Evolutionary conservation across 768 basidiomycete genomes (phyloP), one percentile per base, ranked within the genome.

Genomic region (Coprinopsis marcescibilis): DNA sequence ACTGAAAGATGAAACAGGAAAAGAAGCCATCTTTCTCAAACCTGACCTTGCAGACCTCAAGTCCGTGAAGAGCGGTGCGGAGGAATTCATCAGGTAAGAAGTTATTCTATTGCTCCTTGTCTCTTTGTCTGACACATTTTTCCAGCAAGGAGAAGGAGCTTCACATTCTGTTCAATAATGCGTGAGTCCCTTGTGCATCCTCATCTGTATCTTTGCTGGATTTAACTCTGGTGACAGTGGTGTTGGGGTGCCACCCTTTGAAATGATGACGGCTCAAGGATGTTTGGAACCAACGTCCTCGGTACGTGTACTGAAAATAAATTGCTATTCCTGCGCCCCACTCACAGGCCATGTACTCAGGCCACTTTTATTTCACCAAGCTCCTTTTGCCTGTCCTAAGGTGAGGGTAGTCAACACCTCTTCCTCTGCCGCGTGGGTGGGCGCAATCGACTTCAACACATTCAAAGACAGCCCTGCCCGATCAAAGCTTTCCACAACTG

Each of bases 341-440:
- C 29, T 13, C 29, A n/a, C 27, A 62, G 20, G 61, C 23, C n/a
- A 11, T 34, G 26, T n/a, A 58, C 15, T 2, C 51, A 78, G 81
- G 83, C 2, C 84, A 79, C 55, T 80, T 73, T 55, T 71, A 77
- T 54, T 70, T 86, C 46, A 83, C 80, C 7, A 66, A 66, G 46
- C 59, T 72, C 1, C 61, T 78, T 5, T 45, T 75, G 14, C 71
- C 74, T 4, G 55, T 57, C 13, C 59, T 74, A 63, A 64, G 45
- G 62, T 64, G 1, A 67, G 74, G n/a, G 60, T 77, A 6, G 55
- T 75, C 21, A 66, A 64, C 17, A 56, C 64, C 4, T 65, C 71
- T 17, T 74, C 71, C 0, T 52, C 3, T 62, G 49, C 7, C 59
- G 65, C 17, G 23, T 61, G 15, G 52, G 43, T 29, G 46, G 40